These are phyloP conservation scores for Sisymbrium irio DNA, from an alignment of 345 rosid species.

Conservation along the genomic window DNA sequence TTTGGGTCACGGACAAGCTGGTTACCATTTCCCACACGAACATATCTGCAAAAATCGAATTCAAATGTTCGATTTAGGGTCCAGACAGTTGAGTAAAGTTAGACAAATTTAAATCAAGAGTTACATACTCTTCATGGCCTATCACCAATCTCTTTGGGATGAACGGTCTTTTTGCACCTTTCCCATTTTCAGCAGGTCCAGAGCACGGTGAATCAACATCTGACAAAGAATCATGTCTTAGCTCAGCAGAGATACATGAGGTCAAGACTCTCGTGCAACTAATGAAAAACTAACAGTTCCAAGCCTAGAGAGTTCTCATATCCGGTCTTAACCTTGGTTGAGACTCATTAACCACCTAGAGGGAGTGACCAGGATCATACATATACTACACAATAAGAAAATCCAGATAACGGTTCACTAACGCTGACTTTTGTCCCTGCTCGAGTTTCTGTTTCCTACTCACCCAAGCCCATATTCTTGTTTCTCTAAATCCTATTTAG, in stretches of 20 bases:
- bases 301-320: conserved; percentile 12
- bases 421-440: background rate
- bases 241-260: background rate
- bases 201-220: conserved; percentile 54
- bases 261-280: background rate
- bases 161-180: conserved; percentile 54
- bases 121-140: conserved; percentile 91
- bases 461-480: background rate
- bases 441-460: background rate
- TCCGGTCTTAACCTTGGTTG: conserved; percentile 3
- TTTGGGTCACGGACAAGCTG: conserved; percentile 95
- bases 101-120: background rate
- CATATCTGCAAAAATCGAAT: conserved; percentile 60
- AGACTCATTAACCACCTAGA: conserved; percentile 22
- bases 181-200: conserved; percentile 41
- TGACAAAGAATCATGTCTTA: conserved; percentile 29
- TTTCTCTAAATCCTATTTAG: background rate
- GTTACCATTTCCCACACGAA: conserved; percentile 91
- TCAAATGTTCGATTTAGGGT: conserved; percentile 4
- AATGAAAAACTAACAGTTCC: conserved; percentile 11
- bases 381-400: background rate
- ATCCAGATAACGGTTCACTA: background rate
- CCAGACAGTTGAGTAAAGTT: background rate
- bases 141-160: conserved; percentile 89
- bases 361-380: background rate